Conservation (phyloP, 1,284 basidiomycete genomes). For the Irpex sp. region DNA sequence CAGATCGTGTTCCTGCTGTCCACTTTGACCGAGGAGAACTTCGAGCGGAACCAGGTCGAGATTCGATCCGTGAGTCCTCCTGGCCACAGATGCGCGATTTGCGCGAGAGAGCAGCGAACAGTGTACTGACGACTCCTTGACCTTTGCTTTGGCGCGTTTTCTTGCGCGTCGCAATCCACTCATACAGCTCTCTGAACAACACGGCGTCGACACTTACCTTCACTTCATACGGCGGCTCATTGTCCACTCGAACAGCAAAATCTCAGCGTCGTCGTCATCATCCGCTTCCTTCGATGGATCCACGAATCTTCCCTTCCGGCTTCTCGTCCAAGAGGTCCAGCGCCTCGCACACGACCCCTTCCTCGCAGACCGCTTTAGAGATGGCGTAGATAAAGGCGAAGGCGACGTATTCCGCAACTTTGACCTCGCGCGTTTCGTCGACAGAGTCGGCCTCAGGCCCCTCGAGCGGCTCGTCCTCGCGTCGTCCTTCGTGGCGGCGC, state of each 20-base stretch:
- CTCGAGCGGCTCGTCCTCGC: constrained; percentile 77
- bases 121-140: constrained; percentile 5
- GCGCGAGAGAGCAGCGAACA: neutral
- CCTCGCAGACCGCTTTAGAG: constrained; percentile 81
- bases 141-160: neutral
- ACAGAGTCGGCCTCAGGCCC: constrained; percentile 74
- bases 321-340: constrained; percentile 84
- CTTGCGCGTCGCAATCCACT: neutral
- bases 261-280: constrained; percentile 50
- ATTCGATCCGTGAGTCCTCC: constrained; percentile 79
- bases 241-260: constrained; percentile 74
- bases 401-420: constrained; percentile 77
- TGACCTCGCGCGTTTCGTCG: constrained; percentile 74
- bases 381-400: constrained; percentile 82
- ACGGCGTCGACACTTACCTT: constrained; percentile 92
- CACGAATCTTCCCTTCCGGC: constrained; percentile 71
- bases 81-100: neutral
- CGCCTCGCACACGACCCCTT: constrained; percentile 84
- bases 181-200: constrained; percentile 83
- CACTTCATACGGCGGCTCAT: constrained; percentile 94
- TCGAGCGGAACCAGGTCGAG: constrained; percentile 86
- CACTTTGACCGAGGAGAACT: constrained; percentile 92
- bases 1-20: constrained; percentile 93
- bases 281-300: constrained; percentile 67
- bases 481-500: constrained; percentile 68